Evolutionary conservation across 2,329 filamentous ascomycete species (phyloP).

Genomic region (Aspergillus tamarii): DNA sequence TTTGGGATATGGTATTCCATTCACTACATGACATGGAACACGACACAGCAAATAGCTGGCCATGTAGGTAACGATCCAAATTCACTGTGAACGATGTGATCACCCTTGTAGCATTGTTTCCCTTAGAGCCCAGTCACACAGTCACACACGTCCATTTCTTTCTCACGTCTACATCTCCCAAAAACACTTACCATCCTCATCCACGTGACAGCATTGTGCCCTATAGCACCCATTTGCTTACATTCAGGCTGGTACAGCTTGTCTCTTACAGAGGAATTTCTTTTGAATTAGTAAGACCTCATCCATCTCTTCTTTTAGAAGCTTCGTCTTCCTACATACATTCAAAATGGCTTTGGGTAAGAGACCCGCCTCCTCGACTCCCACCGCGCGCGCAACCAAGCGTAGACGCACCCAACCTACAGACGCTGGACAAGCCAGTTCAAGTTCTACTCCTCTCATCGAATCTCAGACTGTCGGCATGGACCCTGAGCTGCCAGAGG

Average conservation of each 20-base stretch:
- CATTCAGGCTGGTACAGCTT: background rate
- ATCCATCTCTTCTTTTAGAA: background rate
- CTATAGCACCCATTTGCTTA: background rate
- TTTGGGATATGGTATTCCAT: background rate
- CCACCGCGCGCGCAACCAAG: background rate
- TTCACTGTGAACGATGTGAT: background rate
- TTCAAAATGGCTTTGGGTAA: background rate
- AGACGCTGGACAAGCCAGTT: background rate
- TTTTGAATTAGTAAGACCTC: background rate
- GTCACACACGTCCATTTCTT: background rate
- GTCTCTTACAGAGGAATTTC: background rate
- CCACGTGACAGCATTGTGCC: background rate
- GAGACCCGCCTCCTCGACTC: background rate
- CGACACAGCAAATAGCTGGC: background rate
- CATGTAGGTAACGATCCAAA: background rate
- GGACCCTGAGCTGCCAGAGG: slow-evolving; percentile 26
- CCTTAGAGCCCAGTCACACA: background rate
- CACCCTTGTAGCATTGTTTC: background rate
- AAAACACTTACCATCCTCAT: background rate
- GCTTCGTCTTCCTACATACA: background rate
- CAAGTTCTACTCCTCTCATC: background rate
- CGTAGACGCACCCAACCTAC: background rate
- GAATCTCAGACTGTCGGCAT: background rate
- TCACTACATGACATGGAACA: background rate
- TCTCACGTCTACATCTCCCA: background rate